Evolutionary conservation across 306 rosid species (phyloP).

Genomic region (Gastrolobium villosum): DNA sequence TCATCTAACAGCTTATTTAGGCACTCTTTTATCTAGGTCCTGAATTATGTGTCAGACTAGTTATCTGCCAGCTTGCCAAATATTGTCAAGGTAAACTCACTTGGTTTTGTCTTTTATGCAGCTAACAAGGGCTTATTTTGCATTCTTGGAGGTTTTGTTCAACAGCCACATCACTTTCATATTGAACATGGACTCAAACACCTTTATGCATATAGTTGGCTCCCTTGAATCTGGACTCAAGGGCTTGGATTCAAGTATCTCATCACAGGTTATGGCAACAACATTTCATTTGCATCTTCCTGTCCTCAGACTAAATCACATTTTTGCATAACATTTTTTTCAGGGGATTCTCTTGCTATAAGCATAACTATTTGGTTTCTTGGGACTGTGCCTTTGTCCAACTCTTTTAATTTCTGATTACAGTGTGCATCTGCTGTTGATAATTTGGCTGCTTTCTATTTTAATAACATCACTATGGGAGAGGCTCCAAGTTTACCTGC

Average conservation of each 20-base stretch:
- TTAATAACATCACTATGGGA: constrained; percentile 94
- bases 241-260: constrained; percentile 91
- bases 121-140: constrained; percentile 95
- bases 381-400: constrained; percentile 37
- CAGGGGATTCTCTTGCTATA: not conserved
- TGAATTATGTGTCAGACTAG: constrained; percentile 25
- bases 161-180: constrained; percentile 83
- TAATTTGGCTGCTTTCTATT: constrained; percentile 92
- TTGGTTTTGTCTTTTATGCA: constrained; percentile 58
- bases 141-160: constrained; percentile 95
- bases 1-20: constrained; percentile 10
- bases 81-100: constrained; percentile 30
- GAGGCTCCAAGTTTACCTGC: constrained; percentile 90
- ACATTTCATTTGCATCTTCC: constrained; percentile 29
- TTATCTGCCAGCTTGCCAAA: constrained; percentile 22
- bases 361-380: constrained; percentile 37
- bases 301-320: constrained; percentile 33
- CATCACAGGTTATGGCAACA: constrained; percentile 81
- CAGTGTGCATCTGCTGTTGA: constrained; percentile 99
- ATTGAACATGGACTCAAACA: constrained; percentile 83
- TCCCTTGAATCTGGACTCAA: constrained; percentile 99
- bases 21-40: constrained; percentile 16
- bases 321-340: not conserved
- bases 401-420: constrained; percentile 45
- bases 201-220: constrained; percentile 90